Percentiles rank a stretch among this genome's conserved stretches.
These are phyloP conservation scores for Penicillium canariense DNA, from an alignment of 495 filamentous ascomycete species.

Conservation along the genomic window DNA sequence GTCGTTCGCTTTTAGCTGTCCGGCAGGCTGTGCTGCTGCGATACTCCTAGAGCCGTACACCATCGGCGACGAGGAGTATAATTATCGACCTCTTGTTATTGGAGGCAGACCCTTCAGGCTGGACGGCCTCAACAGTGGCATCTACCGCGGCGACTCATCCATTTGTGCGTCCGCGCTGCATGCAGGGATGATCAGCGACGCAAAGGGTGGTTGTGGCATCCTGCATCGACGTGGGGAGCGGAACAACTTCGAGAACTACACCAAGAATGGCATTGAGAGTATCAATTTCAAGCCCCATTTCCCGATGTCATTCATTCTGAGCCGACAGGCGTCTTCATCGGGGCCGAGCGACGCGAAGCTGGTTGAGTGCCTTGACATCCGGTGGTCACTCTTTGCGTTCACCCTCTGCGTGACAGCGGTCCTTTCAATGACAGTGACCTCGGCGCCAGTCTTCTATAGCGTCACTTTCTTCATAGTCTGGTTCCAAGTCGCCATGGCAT, in stretches of 20 bases:
- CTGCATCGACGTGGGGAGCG: slow-evolving; percentile 60
- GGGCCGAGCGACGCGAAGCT: slow-evolving; percentile 17
- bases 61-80: slow-evolving; percentile 64
- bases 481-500: slow-evolving; percentile 72
- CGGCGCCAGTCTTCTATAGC: slow-evolving; percentile 62
- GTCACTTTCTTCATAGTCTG: slow-evolving; percentile 65
- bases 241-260: slow-evolving; percentile 48
- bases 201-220: slow-evolving; percentile 70
- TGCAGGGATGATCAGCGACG: slow-evolving; percentile 63
- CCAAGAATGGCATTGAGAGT: slow-evolving; percentile 61
- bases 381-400: slow-evolving; percentile 66
- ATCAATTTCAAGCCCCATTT: slow-evolving; percentile 67
- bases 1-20: slow-evolving; percentile 71
- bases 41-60: slow-evolving; percentile 67
- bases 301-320: slow-evolving; percentile 65
- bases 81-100: slow-evolving; percentile 65
- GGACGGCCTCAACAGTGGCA: slow-evolving; percentile 32
- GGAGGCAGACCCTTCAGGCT: slow-evolving; percentile 57
- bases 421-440: slow-evolving; percentile 65
- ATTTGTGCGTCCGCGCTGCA: slow-evolving; percentile 75
- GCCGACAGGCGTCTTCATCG: slow-evolving; percentile 21
- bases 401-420: slow-evolving; percentile 61
- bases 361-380: slow-evolving; percentile 56
- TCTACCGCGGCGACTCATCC: slow-evolving; percentile 76
- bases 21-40: slow-evolving; percentile 61